Percentiles rank a stretch among this genome's conserved stretches.
Evolutionary conservation across 441 rosid species (phyloP).

Genomic region (Adansonia gregorii): DNA sequence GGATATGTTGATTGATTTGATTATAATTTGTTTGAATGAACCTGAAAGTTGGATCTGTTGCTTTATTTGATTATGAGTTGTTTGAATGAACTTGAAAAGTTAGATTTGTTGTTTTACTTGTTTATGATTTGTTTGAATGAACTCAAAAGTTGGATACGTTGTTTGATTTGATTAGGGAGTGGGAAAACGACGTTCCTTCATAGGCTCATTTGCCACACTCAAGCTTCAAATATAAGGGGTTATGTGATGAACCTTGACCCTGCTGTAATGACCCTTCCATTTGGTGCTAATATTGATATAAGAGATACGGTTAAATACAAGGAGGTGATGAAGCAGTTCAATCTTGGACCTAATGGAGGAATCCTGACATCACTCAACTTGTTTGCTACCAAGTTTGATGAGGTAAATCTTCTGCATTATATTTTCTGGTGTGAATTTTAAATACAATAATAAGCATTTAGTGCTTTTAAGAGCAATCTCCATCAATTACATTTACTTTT

Average conservation of each 20-base stretch:
- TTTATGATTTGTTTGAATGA: too few relatives aligned
- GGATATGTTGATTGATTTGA: too few relatives aligned
- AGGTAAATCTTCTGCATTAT: constrained; percentile 49
- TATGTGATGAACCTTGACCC: constrained; percentile 97
- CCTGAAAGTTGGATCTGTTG: too few relatives aligned
- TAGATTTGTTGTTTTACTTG: constrained; percentile 3
- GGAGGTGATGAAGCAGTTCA: constrained; percentile 96
- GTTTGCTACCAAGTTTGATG: constrained; percentile 94
- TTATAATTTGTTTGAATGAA: too few relatives aligned
- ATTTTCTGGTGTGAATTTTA: neutral
- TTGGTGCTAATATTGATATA: constrained; percentile 90
- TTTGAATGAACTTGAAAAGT: neutral
- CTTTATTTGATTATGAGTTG: too few relatives aligned
- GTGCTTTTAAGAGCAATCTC: neutral
- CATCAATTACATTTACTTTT: neutral
- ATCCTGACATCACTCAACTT: constrained; percentile 87
- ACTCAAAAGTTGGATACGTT: neutral
- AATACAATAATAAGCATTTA: neutral
- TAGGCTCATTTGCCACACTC: constrained; percentile 83
- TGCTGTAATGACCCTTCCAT: constrained; percentile 91
- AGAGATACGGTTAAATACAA: constrained; percentile 91
- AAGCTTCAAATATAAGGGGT: constrained; percentile 74
- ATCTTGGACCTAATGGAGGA: constrained; percentile 97
- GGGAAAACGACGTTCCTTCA: constrained; percentile 95
- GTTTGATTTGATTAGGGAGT: constrained; percentile 55